phyloP scores from a whole-genome alignment of 345 rosid species.

The Rhizophora mangle region DNA sequence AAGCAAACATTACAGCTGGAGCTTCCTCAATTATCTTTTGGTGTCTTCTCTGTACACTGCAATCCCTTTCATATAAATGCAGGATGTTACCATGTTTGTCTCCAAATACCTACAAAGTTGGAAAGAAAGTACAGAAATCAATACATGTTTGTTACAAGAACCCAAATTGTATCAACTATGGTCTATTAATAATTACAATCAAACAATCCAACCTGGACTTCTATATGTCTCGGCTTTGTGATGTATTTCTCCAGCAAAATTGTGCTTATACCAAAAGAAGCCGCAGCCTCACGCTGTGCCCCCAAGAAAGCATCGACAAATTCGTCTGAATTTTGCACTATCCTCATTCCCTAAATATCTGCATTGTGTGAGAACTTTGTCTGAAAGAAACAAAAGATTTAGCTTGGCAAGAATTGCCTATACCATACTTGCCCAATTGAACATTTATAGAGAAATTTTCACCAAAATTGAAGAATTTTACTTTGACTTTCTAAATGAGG shows the following conservation, averaged over 20 bases:
- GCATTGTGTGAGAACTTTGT: slow-evolving; percentile 27
- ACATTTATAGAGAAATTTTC: neutral
- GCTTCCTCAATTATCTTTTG: slow-evolving; percentile 99
- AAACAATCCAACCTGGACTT: slow-evolving; percentile 67
- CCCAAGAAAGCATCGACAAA: slow-evolving; percentile 84
- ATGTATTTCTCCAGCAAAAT: slow-evolving; percentile 93
- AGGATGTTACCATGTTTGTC: slow-evolving; percentile 77
- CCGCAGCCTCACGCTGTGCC: slow-evolving; percentile 94
- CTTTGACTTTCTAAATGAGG: neutral
- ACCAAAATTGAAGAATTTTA: neutral
- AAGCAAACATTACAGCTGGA: slow-evolving; percentile 72
- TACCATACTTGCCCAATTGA: neutral
- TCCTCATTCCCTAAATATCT: slow-evolving; percentile 83
- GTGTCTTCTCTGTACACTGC: slow-evolving; percentile 95
- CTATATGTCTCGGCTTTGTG: slow-evolving; percentile 84
- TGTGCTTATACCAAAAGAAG: slow-evolving; percentile 83
- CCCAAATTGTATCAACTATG: neutral
- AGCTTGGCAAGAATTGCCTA: neutral
- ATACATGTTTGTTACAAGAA: slow-evolving; percentile 12
- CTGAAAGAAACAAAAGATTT: slow-evolving; percentile 17
- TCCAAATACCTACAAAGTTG: slow-evolving; percentile 60
- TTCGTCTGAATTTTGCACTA: slow-evolving; percentile 58
- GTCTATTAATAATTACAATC: neutral
- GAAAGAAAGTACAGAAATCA: slow-evolving; percentile 17
- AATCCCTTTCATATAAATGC: slow-evolving; percentile 87